These are phyloP conservation scores for Quercus parvula DNA, from an alignment of 306 rosid species.

Conservation along the genomic window DNA sequence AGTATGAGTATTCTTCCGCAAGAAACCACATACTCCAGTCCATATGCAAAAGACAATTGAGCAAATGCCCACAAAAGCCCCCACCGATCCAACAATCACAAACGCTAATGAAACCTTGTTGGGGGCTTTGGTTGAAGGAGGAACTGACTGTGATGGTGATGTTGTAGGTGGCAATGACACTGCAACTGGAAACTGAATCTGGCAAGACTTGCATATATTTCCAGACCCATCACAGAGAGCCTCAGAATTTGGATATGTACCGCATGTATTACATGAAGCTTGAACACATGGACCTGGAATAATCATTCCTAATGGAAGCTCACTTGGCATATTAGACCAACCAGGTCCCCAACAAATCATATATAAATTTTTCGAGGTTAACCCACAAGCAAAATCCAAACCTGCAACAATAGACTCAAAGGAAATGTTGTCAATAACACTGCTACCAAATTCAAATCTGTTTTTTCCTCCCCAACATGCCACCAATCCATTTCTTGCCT, in stretches of 20 bases:
- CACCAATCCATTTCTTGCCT: slow-evolving; percentile 25
- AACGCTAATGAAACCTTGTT: slow-evolving; percentile 24
- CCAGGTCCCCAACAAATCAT: slow-evolving; percentile 46
- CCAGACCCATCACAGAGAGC: slow-evolving; percentile 31
- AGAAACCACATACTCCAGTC: neutral
- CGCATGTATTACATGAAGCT: slow-evolving; percentile 31
- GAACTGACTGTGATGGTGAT: neutral
- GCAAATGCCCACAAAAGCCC: slow-evolving; percentile 31
- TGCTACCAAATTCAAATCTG: neutral
- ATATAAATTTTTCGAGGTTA: slow-evolving; percentile 31
- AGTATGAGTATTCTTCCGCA: neutral
- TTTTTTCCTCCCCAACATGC: slow-evolving; percentile 41
- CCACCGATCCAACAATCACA: slow-evolving; percentile 38
- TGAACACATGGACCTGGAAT: slow-evolving; percentile 44
- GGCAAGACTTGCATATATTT: slow-evolving; percentile 37
- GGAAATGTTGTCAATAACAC: slow-evolving; percentile 5
- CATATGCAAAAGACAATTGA: slow-evolving; percentile 29
- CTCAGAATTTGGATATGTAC: slow-evolving; percentile 40
- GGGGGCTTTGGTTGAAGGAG: slow-evolving; percentile 18
- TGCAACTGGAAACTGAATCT: slow-evolving; percentile 33
- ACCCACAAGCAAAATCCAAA: slow-evolving; percentile 35
- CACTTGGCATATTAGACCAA: slow-evolving; percentile 20
- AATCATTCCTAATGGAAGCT: slow-evolving; percentile 31
- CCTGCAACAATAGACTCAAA: slow-evolving; percentile 41
- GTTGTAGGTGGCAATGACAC: slow-evolving; percentile 25